Percentiles rank a stretch among this genome's conserved stretches.
These are phyloP conservation scores for Huiozyma naganishii DNA, from an alignment of 805 yeast genomes.

Conservation along the genomic window DNA sequence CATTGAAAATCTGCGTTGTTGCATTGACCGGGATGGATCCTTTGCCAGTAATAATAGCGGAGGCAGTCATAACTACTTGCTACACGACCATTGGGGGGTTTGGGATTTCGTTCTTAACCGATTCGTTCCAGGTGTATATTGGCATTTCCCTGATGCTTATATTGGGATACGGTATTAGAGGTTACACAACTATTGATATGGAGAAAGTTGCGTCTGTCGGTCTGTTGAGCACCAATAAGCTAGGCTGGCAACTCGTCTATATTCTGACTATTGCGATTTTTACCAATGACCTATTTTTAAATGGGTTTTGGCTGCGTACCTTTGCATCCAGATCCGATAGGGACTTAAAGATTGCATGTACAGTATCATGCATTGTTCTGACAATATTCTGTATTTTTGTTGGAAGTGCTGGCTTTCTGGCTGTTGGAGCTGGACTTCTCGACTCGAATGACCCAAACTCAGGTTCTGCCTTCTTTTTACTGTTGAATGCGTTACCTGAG, in stretches of 20 bases:
- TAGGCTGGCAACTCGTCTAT: slow-evolving; percentile 86
- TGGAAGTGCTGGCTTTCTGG: slow-evolving; percentile 77
- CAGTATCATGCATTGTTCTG: slow-evolving; percentile 60
- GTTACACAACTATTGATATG: slow-evolving; percentile 49
- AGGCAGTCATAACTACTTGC: slow-evolving; percentile 76
- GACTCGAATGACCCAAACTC: slow-evolving; percentile 42
- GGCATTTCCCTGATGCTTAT: slow-evolving; percentile 58
- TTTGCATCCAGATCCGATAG: slow-evolving; percentile 74
- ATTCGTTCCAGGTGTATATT: slow-evolving; percentile 69
- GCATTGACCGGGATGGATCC: slow-evolving; percentile 72
- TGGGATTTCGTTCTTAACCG: slow-evolving; percentile 78
- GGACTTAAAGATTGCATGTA: slow-evolving; percentile 66
- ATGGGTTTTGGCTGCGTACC: slow-evolving; percentile 91
- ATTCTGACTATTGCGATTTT: slow-evolving; percentile 78
- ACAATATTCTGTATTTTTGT: slow-evolving; percentile 56
- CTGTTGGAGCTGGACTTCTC: slow-evolving; percentile 77
- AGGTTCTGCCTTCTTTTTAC: slow-evolving; percentile 57
- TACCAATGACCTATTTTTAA: slow-evolving; percentile 80
- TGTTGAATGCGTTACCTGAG: slow-evolving; percentile 61
- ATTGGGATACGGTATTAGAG: slow-evolving; percentile 70
- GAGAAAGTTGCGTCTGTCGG: slow-evolving; percentile 55
- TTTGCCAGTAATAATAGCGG: slow-evolving; percentile 70
- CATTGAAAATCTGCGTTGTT: slow-evolving; percentile 65
- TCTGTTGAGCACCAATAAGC: slow-evolving; percentile 49
- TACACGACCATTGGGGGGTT: slow-evolving; percentile 88